phyloP scores from a whole-genome alignment of 139 green algal species.

The Ettlia oleoabundans region DNA sequence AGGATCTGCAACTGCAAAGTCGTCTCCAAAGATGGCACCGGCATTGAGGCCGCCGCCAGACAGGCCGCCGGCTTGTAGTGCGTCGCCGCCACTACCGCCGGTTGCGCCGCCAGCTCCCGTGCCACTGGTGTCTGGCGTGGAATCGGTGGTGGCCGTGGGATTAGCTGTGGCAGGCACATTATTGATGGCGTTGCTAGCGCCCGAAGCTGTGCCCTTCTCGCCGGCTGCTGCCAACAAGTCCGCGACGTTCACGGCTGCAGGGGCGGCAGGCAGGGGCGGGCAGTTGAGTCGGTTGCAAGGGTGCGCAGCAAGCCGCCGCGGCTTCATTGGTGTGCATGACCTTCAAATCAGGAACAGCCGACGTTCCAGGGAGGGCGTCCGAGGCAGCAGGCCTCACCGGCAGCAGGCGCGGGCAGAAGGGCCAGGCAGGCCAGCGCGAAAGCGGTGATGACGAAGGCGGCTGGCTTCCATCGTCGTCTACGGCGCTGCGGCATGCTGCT shows the following conservation, averaged over 20 bases:
- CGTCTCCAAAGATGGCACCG: constrained; percentile 4
- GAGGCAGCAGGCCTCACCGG: background rate
- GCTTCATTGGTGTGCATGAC: no score
- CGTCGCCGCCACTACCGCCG: background rate
- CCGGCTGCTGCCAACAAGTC: constrained; percentile 4
- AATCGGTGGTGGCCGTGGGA: background rate
- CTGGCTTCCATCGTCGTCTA: background rate
- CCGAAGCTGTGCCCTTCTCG: background rate
- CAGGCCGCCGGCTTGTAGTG: background rate
- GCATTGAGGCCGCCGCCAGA: constrained; percentile 10
- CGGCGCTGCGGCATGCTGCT: constrained; percentile 7
- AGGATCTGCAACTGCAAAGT: background rate
- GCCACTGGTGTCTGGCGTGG: background rate
- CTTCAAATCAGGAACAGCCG: no score
- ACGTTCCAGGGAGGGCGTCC: no score
- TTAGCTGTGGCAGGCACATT: background rate
- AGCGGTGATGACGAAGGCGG: background rate
- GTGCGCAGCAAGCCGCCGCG: no score
- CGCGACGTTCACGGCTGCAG: constrained; percentile 1
- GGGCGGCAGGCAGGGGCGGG: background rate
- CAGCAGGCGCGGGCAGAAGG: background rate
- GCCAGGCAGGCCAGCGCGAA: constrained; percentile 3
- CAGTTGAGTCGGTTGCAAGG: background rate
- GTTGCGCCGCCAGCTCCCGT: no score
- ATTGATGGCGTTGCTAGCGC: background rate